Percentiles rank a stretch among this genome's conserved stretches.
Conservation (phyloP, 768 basidiomycete species). For the Leccinellum albellum region DNA sequence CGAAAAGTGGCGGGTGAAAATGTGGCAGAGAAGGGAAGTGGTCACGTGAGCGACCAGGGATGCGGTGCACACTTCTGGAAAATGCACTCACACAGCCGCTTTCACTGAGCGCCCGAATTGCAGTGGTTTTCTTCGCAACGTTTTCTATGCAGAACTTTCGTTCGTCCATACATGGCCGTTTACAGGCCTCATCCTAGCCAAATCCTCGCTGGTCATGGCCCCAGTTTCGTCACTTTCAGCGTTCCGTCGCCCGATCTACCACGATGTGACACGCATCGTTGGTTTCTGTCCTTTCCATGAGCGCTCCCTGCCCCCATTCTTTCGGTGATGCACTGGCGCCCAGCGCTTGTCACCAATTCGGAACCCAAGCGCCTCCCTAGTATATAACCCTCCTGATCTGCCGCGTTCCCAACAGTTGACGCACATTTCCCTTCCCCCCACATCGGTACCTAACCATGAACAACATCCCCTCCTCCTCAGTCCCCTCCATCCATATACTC, state of each 20-base stretch:
- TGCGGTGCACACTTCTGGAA: background rate
- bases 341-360: constrained; percentile 6
- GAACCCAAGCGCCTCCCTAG: constrained; percentile 3
- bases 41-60: background rate
- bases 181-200: background rate
- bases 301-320: constrained; percentile 1
- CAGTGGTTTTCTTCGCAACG: too few relatives aligned
- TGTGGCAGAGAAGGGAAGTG: background rate
- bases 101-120: too few relatives aligned
- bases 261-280: constrained; percentile 1
- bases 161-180: background rate
- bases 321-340: constrained; percentile 8
- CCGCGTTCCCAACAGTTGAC: constrained; percentile 5
- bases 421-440: background rate
- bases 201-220: background rate
- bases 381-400: constrained; percentile 17
- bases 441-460: constrained; percentile 9
- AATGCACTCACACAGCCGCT: background rate
- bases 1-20: background rate
- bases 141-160: constrained; percentile 11
- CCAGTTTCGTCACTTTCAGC: constrained; percentile 3
- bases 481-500: constrained; percentile 20
- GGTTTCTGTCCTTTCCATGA: background rate
- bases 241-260: background rate
- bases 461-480: background rate